phyloP scores from a whole-genome alignment of 805 yeast genomes.

The Kurtzmaniella cleridarum region DNA sequence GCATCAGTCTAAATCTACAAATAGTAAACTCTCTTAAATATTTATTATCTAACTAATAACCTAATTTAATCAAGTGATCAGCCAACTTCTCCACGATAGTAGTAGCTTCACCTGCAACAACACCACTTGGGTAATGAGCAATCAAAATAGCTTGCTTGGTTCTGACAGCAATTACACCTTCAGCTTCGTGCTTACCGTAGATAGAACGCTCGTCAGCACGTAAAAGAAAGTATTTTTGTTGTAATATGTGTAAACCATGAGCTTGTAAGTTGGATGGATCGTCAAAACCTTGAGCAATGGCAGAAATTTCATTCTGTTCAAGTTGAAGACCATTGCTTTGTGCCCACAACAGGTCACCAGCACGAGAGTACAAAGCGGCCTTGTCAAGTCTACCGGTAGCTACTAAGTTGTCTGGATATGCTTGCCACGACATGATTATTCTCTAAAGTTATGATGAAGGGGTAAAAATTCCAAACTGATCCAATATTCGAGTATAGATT shows the following conservation, averaged over 20 bases:
- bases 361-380: conserved; percentile 90
- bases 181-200: conserved; percentile 85
- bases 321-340: conserved; percentile 63
- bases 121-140: conserved; percentile 91
- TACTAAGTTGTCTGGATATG: conserved; percentile 90
- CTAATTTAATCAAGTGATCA: conserved; percentile 85
- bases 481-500: no score
- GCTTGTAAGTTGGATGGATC: conserved; percentile 78
- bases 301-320: conserved; percentile 64
- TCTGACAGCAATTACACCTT: conserved; percentile 86
- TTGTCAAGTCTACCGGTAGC: conserved; percentile 85
- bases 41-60: conserved; percentile 44
- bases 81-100: conserved; percentile 93
- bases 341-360: conserved; percentile 96
- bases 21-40: no score
- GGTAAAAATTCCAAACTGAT: no score
- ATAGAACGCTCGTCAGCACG: conserved; percentile 90
- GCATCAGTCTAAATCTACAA: no score
- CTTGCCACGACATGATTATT: conserved; percentile 43
- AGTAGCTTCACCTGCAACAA: conserved; percentile 93
- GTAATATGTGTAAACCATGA: conserved; percentile 78
- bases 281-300: conserved; percentile 72
- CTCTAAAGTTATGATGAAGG: not conserved
- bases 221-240: conserved; percentile 81
- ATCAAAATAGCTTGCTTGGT: conserved; percentile 88